These are phyloP conservation scores for Lentinula raphanica DNA, from an alignment of 768 basidiomycete species.

Conservation along the genomic window DNA sequence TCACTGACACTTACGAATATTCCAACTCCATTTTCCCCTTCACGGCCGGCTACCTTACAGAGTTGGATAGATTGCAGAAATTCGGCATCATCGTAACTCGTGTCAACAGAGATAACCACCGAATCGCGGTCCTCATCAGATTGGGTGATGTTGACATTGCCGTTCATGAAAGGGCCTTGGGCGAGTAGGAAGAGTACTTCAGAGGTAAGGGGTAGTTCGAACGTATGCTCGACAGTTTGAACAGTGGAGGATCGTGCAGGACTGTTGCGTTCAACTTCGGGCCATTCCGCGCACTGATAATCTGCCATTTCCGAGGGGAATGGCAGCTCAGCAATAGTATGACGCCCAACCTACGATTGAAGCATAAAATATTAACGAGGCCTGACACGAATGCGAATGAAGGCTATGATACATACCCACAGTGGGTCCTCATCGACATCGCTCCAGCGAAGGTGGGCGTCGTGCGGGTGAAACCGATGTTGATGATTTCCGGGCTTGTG, in stretches of 20 bases:
- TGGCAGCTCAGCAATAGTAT: background rate
- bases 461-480: background rate
- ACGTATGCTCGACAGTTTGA: conserved; percentile 3
- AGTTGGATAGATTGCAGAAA: conserved; percentile 24
- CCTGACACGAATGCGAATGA: background rate
- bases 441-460: background rate
- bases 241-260: background rate
- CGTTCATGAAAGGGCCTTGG: conserved; percentile 22
- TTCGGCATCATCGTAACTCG: conserved; percentile 19
- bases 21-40: conserved; percentile 27
- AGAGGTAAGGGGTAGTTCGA: conserved; percentile 22
- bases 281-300: conserved; percentile 3
- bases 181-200: conserved; percentile 25
- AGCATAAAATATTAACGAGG: background rate
- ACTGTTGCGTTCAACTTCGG: background rate
- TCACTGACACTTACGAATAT: conserved; percentile 27
- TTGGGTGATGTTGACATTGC: conserved; percentile 22
- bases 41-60: conserved; percentile 21
- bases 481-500: background rate
- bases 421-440: too few relatives aligned
- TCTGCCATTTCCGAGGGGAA: background rate
- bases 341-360: background rate
- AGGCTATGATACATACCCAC: background rate
- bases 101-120: conserved; percentile 25
- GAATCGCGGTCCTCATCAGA: conserved; percentile 17